Evolutionary conservation across 2,329 filamentous ascomycete species (phyloP), one percentile per base, ranked within the genome.

Genomic region (Stemphylium lycopersici): DNA sequence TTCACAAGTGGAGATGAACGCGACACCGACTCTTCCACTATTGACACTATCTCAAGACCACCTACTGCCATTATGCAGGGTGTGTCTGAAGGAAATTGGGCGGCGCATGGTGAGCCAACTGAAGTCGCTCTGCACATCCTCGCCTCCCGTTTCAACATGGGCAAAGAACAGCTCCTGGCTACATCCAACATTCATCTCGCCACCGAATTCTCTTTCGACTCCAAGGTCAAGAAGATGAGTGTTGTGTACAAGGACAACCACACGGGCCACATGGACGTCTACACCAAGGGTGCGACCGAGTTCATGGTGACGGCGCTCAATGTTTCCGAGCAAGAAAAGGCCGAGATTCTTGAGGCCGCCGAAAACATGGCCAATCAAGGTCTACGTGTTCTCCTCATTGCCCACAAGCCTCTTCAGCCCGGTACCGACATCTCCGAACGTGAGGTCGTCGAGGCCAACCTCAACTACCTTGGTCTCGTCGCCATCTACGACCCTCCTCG

Each of bases 401-500:
- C 71, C 22, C 73, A 75, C 54, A 76, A 73, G 60, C 58, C 58
- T 15, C 58, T 74, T 6, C 60, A 65, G 6, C 37, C 63, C 12
- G 67, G 61, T 20, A 52, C 67, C 7, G 63, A 73, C 32, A 62
- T 74, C n/a, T 59, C 59, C 33, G 66, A 72, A 36, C 89, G 91
- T 5, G 76, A 79, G 5, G 76, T 81, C 4, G 82, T 93, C 12
- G 91, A 96, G 70, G 78, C 79, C 32, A 80, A 84, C 26, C 83
- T 96, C 29, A 83, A 81, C 3, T 90, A 96, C 57, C 83, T 90
- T 12, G 93, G 92, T n/a, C 82, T 96, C 8, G 87, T 90, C 43
- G 91, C 91, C 51, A 88, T 96, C 59, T 93, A 95, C 70, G 91
- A 96, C 63, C 91, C 91, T 3, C 91, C 91, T 50, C 90, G 91